Evolutionary conservation across 306 rosid genomes (phyloP), one percentile per base, ranked within the genome.

Genomic region (Quercus rubra): DNA sequence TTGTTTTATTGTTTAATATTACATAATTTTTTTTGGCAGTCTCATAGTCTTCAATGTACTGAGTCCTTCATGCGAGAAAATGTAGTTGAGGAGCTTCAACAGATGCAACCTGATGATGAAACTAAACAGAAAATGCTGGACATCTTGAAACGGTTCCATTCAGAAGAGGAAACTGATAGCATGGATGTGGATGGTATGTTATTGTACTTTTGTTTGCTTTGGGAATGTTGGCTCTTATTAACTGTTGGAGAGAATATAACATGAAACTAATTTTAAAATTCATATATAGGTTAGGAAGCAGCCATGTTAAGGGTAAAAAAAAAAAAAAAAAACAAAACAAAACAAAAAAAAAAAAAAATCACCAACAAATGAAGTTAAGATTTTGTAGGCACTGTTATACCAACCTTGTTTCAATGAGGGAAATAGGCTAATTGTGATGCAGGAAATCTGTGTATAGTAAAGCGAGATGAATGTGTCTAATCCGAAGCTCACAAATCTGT

Each of bases 41-140:
- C 97, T 31, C 98, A 92, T 83, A 90, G 92, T 77, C 81, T 86
- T 70, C 89, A 89, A 10, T 95, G 99, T 25, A 95, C 97, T 5
- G 97, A 95, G 82, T 95, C 96, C 71, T 95, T 95, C 85, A 92
- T 95, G 97, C 80, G 89, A 84, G 97, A 92, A 76, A 92, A 92
- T 83, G 99, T 95, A 69, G 96, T 89, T 55, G 91, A 71, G 81
- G 98, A 92, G 82, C 91, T 95, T 74, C 89, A 68, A 52, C 91
- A 90, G 30, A 78, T 91, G 91, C 88, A 81, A 68, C 86, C 97
- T 19, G 73, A 88, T 72, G 94, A 91, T 15, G 81, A 85, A 80
- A 83, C 89, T 67, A 95, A 91, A 75, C 87, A 61, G 10, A 92
- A 95, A 85, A 95, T 90, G 94, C 38, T 95, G 49, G 96, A 86